Evolutionary conservation across 208 protist species (phyloP).

Genomic region (Crithidia fasciculata): DNA sequence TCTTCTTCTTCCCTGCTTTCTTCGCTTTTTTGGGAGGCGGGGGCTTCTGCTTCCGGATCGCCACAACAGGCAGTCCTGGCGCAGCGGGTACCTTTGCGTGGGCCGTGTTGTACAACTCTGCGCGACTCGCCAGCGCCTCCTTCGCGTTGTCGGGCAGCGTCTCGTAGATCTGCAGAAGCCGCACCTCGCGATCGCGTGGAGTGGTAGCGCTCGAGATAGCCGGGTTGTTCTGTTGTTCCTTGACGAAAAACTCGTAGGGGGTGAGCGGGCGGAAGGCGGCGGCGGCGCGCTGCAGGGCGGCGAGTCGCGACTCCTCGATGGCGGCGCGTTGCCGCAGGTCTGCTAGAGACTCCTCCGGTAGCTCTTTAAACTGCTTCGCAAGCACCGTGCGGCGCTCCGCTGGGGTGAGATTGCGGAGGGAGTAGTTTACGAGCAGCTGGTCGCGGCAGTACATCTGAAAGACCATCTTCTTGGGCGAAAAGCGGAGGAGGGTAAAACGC

Average conservation of each 20-base stretch:
- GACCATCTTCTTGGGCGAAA: slow-evolving; percentile 33
- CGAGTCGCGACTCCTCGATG: slow-evolving; percentile 26
- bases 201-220: slow-evolving; percentile 46
- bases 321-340: slow-evolving; percentile 42
- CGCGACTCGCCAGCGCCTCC: slow-evolving; percentile 45
- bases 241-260: slow-evolving; percentile 70
- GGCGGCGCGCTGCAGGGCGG: slow-evolving; percentile 20
- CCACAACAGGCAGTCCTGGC: slow-evolving; percentile 11
- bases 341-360: slow-evolving; percentile 34
- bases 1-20: slow-evolving; percentile 12
- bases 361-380: slow-evolving; percentile 48
- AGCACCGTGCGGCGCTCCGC: slow-evolving; percentile 45
- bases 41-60: slow-evolving; percentile 22
- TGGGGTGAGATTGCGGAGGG: slow-evolving; percentile 44
- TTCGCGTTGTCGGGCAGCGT: slow-evolving; percentile 62
- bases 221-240: slow-evolving; percentile 65
- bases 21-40: background rate
- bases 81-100: slow-evolving; percentile 9
- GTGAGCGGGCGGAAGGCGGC: slow-evolving; percentile 29
- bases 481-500: slow-evolving; percentile 6
- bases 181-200: slow-evolving; percentile 54
- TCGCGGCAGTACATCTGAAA: slow-evolving; percentile 65
- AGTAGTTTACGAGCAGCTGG: slow-evolving; percentile 44
- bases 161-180: slow-evolving; percentile 72
- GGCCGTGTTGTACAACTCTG: slow-evolving; percentile 27